These are phyloP conservation scores for Diaporthe longicolla DNA, from an alignment of 2,329 filamentous ascomycete genomes.

Conservation along the genomic window DNA sequence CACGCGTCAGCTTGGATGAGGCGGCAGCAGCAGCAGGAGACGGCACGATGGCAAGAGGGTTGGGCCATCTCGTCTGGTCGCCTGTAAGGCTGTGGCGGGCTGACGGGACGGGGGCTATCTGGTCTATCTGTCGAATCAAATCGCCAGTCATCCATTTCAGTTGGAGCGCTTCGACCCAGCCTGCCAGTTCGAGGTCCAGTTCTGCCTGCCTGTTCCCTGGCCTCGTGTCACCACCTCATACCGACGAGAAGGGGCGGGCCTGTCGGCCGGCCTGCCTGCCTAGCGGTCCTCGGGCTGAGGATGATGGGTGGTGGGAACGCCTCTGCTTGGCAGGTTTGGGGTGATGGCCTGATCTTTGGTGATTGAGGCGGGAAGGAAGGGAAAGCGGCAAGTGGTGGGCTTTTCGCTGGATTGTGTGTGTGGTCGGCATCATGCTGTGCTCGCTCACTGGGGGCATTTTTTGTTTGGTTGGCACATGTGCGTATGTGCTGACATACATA, in stretches of 20 bases:
- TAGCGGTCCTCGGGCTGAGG: background rate
- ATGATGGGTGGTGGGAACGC: conserved; percentile 4
- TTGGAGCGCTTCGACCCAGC: background rate
- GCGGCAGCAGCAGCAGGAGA: background rate
- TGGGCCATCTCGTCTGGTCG: background rate
- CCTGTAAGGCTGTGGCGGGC: conserved; percentile 23
- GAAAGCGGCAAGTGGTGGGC: background rate
- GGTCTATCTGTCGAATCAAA: background rate
- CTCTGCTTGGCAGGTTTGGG: conserved; percentile 14
- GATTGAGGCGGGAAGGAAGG: conserved; percentile 3
- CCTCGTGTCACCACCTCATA: background rate
- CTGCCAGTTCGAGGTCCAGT: background rate
- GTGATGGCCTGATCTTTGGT: conserved; percentile 22
- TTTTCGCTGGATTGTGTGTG: background rate
- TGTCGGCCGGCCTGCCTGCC: background rate
- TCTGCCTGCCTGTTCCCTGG: background rate
- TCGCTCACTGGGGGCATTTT: background rate
- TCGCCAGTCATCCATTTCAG: background rate
- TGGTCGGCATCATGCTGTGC: background rate
- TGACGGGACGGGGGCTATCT: conserved; percentile 6
- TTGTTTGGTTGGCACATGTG: background rate
- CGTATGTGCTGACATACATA: conserved; percentile 1
- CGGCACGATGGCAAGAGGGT: background rate
- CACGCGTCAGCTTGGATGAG: background rate
- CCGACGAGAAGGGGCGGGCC: conserved; percentile 1